Evolutionary conservation across 176 grass and related monocot genomes (phyloP), one percentile per base, ranked within the genome.

Genomic region (Musa schizocarpa): DNA sequence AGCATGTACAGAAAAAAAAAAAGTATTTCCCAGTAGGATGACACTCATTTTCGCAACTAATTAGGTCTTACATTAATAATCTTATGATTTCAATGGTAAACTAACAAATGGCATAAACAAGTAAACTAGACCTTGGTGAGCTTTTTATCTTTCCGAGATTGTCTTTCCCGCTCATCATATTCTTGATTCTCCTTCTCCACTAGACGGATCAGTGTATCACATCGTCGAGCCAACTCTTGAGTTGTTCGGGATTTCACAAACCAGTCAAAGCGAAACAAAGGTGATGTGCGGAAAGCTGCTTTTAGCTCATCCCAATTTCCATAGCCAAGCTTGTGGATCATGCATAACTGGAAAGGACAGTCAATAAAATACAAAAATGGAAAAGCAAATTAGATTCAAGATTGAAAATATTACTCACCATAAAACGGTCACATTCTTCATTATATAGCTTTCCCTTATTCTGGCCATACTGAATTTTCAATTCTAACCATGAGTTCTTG

Each of bases 131-230:
- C 93, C 93, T 90, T 98, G 25, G 95, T 81, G 68, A 91, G 83
- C 65, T 92, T 91, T 73, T 94, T 99, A 34, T 89, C 95, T 50
- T 99, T 99, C 69, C 95, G 87, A 71, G 90, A 88, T 78, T 92
- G 95, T 86, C 95, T 84, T 76, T 99, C 95, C 55, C 82, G 86
- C 69, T 99, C 95, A 76, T 99, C 95, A 77, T 89, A 86, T 85
- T 99, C 95, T 78, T 99, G 95, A 66, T 99, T 99, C 76, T 99
- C 95, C 74, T 99, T 99, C 86, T 99, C 95, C 19, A 99, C 88
- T 10, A 99, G 81, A 6, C 95, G 88, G 77, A 99, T 91, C 77
- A 99, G 90, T 2, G 90, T 99, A 82, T 99, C 95, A 76, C 95
- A 99, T 20, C 95, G 79, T 80, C 95, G 89, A 74, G 90, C 86